phyloP scores from a whole-genome alignment of 2,329 filamentous ascomycete species.

The Phialophora macrospora region DNA sequence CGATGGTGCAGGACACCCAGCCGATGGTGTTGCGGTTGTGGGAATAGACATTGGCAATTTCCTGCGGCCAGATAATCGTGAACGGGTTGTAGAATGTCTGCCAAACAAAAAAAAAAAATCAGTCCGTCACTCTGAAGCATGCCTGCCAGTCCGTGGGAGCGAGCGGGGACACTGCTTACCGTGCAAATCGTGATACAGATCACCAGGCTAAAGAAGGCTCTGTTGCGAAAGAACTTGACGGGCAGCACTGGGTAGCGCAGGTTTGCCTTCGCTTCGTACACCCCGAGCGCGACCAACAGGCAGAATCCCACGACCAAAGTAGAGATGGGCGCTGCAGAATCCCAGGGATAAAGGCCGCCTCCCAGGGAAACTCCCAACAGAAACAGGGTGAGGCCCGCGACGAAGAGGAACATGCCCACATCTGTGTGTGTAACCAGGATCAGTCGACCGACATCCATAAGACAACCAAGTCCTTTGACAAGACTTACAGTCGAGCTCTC shows the following conservation, averaged over 20 bases:
- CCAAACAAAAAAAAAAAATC: too few species aligned
- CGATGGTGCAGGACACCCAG: too few species aligned
- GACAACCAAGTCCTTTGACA: too few species aligned
- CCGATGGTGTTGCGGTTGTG: background rate
- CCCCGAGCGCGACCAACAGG: background rate
- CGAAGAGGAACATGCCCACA: constrained; percentile 7
- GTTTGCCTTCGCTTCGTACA: constrained; percentile 14
- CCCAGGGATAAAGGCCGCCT: constrained; percentile 5
- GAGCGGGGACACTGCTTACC: too few species aligned
- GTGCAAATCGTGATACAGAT: background rate
- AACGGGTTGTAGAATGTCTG: constrained; percentile 6
- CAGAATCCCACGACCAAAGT: constrained; percentile 2
- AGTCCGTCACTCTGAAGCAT: too few species aligned
- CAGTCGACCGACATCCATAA: too few species aligned
- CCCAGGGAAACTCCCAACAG: constrained; percentile 17
- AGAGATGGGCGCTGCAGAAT: background rate
- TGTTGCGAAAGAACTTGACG: constrained; percentile 17
- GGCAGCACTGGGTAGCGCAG: constrained; percentile 17
- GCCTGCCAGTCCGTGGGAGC: too few species aligned
- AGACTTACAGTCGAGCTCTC: constrained; percentile 2
- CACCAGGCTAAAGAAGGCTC: constrained; percentile 11
- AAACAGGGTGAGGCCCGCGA: background rate
- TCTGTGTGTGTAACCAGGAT: too few species aligned
- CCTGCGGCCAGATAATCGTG: constrained; percentile 21
- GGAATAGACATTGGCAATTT: background rate